Evolutionary conservation across 176 grass and related monocot genomes (phyloP), one percentile per base, ranked within the genome.

Genomic region (Avena sativa): DNA sequence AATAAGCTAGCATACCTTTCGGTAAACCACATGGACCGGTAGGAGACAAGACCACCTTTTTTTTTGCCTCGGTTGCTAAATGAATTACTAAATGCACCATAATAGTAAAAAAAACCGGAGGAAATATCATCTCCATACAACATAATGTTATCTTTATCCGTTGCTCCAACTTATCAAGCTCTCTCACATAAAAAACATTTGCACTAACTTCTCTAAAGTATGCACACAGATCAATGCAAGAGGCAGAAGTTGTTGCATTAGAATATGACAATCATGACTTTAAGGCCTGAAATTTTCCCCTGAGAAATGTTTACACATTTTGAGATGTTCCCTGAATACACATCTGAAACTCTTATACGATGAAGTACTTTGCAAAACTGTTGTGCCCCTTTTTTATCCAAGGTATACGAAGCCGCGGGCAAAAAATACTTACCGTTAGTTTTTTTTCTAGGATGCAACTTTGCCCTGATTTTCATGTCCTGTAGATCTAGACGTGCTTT

Each of bases 361-460:
- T 44, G 11, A 43, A 79, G 76, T 6, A 79, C 74, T 55, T 10
- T 28, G 28, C 23, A 55, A 1, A 76, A 76, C 16, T 51, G 72
- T 63, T 78, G 2, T 38, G 51, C 8, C 20, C 55, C 40, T 67
- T n/a, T 44, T 68, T 23, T 64, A 2, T 72, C 25, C 83, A 86
- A 36, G 16, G 56, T 79, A 43, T 68, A 78, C 14, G 52, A 71
- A 28, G 85, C 63, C 46, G 49, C 30, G 47, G 76, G 76, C 44
- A 87, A 20, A 53, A 71, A 87, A 25, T 46, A 87, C 43, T 40
- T 80, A 6, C 26, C 48, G 30, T 64, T 71, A 12, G 85, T 3
- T 25, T 25, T 46, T 12, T 87, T 25, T 79, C 6, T 9, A 9
- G 63, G 76, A 80, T 87, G 85, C 8, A 80, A 40, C 2, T 80